A percentile compares a stretch with the other conserved stretches of the same genome.
phyloP scores from a whole-genome alignment of 2,329 filamentous ascomycete species.

The Zalaria obscura region DNA sequence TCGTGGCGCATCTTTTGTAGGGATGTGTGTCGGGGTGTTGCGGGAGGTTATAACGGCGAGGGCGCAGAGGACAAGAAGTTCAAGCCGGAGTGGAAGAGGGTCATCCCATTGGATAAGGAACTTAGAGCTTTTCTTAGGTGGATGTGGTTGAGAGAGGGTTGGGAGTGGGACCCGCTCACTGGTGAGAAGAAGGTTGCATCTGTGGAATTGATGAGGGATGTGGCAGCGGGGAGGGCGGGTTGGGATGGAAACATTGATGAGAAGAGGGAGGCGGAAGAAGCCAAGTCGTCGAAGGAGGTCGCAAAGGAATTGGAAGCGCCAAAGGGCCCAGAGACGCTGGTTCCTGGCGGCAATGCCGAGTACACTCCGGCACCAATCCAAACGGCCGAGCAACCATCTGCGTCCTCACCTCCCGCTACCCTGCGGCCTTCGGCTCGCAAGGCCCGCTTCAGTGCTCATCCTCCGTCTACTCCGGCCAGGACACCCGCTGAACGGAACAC shows the following conservation, averaged over 20 bases:
- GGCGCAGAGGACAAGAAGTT: constrained; percentile 35
- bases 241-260: constrained; percentile 2
- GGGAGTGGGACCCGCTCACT: constrained; percentile 62
- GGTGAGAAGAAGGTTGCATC: constrained; percentile 45
- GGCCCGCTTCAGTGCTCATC: too few species aligned
- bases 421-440: too few species aligned
- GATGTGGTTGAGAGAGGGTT: constrained; percentile 85
- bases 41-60: constrained; percentile 51
- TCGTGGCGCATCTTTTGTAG: constrained; percentile 91
- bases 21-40: constrained; percentile 55
- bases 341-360: constrained; percentile 1
- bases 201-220: constrained; percentile 40
- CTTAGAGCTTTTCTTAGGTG: constrained; percentile 73
- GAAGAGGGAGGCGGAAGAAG: background rate
- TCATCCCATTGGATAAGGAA: constrained; percentile 74
- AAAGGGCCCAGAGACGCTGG: background rate
- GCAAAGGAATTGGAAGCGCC: constrained; percentile 1
- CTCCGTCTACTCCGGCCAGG: too few species aligned
- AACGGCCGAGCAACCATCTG: too few species aligned
- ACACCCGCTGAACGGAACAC: too few species aligned
- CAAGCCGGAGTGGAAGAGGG: constrained; percentile 83
- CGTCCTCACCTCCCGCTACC: too few species aligned
- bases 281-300: background rate
- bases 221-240: constrained; percentile 42
- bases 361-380: background rate